Base-by-base conservation (phyloP, 106 monocot species). In the Amphibolis antarctica region DNA sequence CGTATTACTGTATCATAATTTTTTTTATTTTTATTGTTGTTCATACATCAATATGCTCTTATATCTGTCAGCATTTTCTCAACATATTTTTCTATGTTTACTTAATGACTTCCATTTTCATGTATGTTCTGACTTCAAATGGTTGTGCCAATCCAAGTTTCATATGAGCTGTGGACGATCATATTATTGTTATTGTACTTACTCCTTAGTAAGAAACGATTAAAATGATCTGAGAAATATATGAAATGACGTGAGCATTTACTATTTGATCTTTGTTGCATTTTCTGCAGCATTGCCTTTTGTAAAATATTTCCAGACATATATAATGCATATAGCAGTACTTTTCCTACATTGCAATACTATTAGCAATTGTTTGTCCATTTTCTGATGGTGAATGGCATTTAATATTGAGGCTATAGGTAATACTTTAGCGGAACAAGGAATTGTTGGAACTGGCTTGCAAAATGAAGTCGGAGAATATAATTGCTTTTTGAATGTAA, bases 401-500 rank as follows among this genome's bases (percentile, higher is more conserved):
- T 46, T 48, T 62, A 27, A 53, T 66, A 55, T 60, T 56, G 77
- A 82, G 67, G 42, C 42, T 50, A 31, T 49, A 63, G 72, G 44
- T 65, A 66, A 23, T 53, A 9, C 28, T 49, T 31, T 70, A 36
- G 63, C 20, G 22, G 62, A 42, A 70, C 77, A 71, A 50, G 83
- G 69, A 61, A 46, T 74, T 4, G 55, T 79, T 65, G 93, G 89
- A 9, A 65, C 81, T 22, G 93, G 93, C 55, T 79, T 94, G 20
- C 83, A 66, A 71, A 94, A 94, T 81, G 86, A 83, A 57, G 79
- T 74, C 69, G 93, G 93, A 9, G 93, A 94, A 66, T 94, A 94
- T 63, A 94, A 94, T 84, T 94, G 93, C 59, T 94, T 94, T 67
- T 64, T 94, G 59, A 94, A 94, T 76, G 93, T 94, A 46, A 89